phyloP scores from a whole-genome alignment of 768 basidiomycete species.

The Amanita brunnescens region DNA sequence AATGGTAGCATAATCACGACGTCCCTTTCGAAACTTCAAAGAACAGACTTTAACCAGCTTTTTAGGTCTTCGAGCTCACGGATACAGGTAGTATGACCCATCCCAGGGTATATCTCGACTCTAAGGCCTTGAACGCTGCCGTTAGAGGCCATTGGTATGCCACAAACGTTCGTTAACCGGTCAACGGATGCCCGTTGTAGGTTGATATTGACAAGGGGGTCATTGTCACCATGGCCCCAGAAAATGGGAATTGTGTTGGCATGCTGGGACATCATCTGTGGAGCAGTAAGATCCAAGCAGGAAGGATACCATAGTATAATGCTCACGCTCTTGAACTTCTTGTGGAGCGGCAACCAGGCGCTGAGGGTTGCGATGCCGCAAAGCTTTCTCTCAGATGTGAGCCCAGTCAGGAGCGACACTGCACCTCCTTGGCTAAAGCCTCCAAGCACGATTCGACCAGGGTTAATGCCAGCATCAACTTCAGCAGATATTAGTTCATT shows the following conservation, averaged over 20 bases:
- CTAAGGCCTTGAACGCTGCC: constrained; percentile 44
- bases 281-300: neutral
- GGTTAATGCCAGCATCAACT: constrained; percentile 58
- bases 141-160: constrained; percentile 34
- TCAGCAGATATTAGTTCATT: constrained; percentile 68
- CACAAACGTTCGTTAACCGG: constrained; percentile 44
- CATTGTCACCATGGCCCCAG: constrained; percentile 76
- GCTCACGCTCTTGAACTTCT: constrained; percentile 58
- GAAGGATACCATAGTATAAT: neutral
- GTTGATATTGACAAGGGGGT: constrained; percentile 59
- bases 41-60: constrained; percentile 55
- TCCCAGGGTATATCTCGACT: constrained; percentile 58
- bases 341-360: constrained; percentile 66
- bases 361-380: constrained; percentile 69
- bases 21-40: no score
- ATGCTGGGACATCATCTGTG: constrained; percentile 52
- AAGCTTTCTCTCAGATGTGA: constrained; percentile 58
- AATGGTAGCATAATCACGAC: no score
- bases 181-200: constrained; percentile 48
- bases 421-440: constrained; percentile 86
- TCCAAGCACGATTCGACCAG: constrained; percentile 70
- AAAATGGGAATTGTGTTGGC: constrained; percentile 66
- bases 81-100: constrained; percentile 57
- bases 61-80: constrained; percentile 65
- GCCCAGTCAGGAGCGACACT: constrained; percentile 67